Percentiles rank a stretch among this genome's conserved stretches.
These are phyloP conservation scores for Cladosporium sp. DNA, from an alignment of 2,329 filamentous ascomycete species.

Conservation along the genomic window DNA sequence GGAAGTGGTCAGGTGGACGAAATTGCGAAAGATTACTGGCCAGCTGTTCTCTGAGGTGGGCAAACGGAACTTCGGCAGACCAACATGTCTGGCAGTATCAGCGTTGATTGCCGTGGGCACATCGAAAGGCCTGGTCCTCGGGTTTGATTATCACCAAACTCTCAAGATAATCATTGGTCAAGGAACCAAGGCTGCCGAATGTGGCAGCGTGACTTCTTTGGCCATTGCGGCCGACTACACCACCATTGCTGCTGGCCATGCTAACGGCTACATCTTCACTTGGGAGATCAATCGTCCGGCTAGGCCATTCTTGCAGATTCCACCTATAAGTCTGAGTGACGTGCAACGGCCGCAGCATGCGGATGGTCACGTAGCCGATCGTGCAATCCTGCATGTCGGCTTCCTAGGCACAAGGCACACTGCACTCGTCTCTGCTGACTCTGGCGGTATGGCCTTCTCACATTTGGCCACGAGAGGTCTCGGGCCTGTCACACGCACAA, in stretches of 20 bases:
- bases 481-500: conserved; percentile 77
- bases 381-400: conserved; percentile 83
- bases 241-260: conserved; percentile 87
- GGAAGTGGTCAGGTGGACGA: conserved; percentile 97
- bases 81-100: conserved; percentile 86
- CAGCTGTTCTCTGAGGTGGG: conserved; percentile 92
- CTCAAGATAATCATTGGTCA: conserved; percentile 91
- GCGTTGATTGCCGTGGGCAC: conserved; percentile 89
- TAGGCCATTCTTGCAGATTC: conserved; percentile 84
- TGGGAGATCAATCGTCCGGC: conserved; percentile 88
- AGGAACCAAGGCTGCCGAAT: conserved; percentile 91
- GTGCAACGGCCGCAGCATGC: conserved; percentile 65
- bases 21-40: conserved; percentile 81
- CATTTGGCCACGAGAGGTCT: conserved; percentile 91
- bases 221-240: conserved; percentile 93
- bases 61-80: conserved; percentile 86
- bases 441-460: conserved; percentile 96
- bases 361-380: conserved; percentile 81
- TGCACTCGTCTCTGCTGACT: conserved; percentile 91
- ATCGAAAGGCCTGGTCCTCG: conserved; percentile 87
- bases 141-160: conserved; percentile 97
- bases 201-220: conserved; percentile 80
- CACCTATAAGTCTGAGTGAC: conserved; percentile 65
- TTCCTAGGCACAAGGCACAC: conserved; percentile 93
- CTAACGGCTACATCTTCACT: conserved; percentile 88